A percentile compares a stretch with the other conserved stretches of the same genome.
Evolutionary conservation across 345 rosid species (phyloP).

Genomic region (Hypericum androsaemum): DNA sequence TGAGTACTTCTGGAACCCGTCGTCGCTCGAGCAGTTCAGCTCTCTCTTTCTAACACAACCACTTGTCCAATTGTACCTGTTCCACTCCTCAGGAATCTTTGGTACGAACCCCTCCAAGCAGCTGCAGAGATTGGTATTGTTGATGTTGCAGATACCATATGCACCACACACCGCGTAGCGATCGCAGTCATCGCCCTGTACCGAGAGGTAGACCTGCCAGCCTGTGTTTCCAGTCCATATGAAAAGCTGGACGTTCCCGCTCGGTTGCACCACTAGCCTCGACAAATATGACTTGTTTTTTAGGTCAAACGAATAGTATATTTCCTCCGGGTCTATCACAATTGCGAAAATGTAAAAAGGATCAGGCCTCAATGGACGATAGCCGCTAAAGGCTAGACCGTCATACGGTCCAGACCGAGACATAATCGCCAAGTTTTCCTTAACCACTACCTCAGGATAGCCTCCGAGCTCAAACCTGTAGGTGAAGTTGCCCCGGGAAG

Average conservation of each 20-base stretch:
- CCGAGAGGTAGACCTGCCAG: conserved; percentile 1
- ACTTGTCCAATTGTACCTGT: not conserved
- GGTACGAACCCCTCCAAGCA: conserved; percentile 1
- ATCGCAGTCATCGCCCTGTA: conserved; percentile 2
- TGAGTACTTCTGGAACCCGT: not conserved
- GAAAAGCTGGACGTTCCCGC: not conserved
- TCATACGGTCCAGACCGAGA: conserved; percentile 13
- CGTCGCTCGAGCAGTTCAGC: not conserved
- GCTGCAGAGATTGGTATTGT: not conserved
- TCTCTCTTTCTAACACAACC: not conserved
- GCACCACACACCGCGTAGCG: not conserved
- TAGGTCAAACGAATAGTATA: conserved; percentile 4
- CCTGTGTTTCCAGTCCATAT: not conserved
- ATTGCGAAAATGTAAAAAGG: conserved; percentile 1
- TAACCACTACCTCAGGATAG: conserved; percentile 7
- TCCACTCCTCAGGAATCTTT: not conserved
- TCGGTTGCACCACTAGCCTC: not conserved
- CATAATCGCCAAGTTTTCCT: not conserved
- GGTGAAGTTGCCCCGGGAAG: conserved; percentile 5
- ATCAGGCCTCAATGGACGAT: conserved; percentile 6
- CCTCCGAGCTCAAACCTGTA: conserved; percentile 7
- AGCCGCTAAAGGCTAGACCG: conserved; percentile 6
- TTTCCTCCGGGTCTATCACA: conserved; percentile 1
- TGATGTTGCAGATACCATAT: not conserved
- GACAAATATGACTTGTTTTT: conserved; percentile 3